Evolutionary conservation across 2,329 filamentous ascomycete species (phyloP).

Genomic region (Mariannaea sp.): DNA sequence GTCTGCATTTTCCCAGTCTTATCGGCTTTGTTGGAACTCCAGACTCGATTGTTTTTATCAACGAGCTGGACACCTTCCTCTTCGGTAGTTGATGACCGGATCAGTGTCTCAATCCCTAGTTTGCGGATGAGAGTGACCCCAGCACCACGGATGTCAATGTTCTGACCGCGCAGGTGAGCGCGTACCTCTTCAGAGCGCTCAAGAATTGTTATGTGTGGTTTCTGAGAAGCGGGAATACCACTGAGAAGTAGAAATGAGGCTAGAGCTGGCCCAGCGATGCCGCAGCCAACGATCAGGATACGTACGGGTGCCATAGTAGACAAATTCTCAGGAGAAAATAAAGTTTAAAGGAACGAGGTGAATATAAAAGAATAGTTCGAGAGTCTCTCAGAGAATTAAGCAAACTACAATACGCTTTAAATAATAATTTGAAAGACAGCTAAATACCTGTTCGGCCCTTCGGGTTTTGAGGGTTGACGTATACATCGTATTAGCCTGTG

Average conservation of each 20-base stretch:
- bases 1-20: conserved; percentile 52
- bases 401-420: no score
- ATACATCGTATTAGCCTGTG: no score
- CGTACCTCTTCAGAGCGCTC: conserved; percentile 48
- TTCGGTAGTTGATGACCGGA: conserved; percentile 51
- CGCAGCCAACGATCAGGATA: conserved; percentile 55
- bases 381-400: no score
- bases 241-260: conserved; percentile 40
- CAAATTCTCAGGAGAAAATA: no score
- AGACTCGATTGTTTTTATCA: conserved; percentile 34
- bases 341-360: no score
- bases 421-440: no score
- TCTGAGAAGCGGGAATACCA: not conserved
- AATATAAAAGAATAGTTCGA: no score
- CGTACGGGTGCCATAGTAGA: not conserved
- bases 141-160: conserved; percentile 52
- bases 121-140: conserved; percentile 46
- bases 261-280: conserved; percentile 51
- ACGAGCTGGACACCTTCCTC: conserved; percentile 51
- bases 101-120: conserved; percentile 46
- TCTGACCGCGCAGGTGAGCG: conserved; percentile 43
- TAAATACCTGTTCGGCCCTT: no score
- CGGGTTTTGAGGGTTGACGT: no score
- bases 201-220: conserved; percentile 43
- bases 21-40: conserved; percentile 35